Evolutionary conservation across 768 basidiomycete species (phyloP).

Genomic region (Clavulina sp.): DNA sequence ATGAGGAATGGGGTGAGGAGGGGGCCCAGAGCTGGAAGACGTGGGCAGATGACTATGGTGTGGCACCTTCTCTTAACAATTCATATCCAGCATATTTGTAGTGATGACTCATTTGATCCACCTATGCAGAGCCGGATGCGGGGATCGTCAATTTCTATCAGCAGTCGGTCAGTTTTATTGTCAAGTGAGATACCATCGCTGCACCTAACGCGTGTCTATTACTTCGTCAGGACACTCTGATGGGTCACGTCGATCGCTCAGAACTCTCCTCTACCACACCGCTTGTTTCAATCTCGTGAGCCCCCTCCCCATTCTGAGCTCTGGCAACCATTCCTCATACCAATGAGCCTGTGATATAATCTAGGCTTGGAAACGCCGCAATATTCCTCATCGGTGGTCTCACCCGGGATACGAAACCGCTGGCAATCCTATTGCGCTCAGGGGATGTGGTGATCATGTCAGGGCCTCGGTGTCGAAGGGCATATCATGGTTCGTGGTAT

Average conservation of each 20-base stretch:
- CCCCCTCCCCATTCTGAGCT: constrained; percentile 1
- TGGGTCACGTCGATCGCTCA: constrained; percentile 95
- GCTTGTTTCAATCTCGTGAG: constrained; percentile 84
- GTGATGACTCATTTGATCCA: background rate
- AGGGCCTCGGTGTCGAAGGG: constrained; percentile 63
- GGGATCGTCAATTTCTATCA: constrained; percentile 97
- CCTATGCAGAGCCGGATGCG: constrained; percentile 64
- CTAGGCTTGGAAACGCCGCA: constrained; percentile 72
- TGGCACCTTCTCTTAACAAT: constrained; percentile 3
- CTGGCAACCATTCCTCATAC: background rate
- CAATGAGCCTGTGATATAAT: background rate
- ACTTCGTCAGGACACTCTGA: constrained; percentile 55
- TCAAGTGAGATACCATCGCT: constrained; percentile 30
- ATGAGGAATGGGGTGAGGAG: constrained; percentile 33
- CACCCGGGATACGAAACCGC: constrained; percentile 58
- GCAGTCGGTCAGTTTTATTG: too few species aligned
- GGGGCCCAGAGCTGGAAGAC: constrained; percentile 41
- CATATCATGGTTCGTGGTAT: constrained; percentile 66
- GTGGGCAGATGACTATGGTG: constrained; percentile 73
- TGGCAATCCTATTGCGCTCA: constrained; percentile 71
- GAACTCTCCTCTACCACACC: constrained; percentile 87
- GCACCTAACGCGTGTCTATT: background rate
- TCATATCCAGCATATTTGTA: background rate
- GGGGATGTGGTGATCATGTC: constrained; percentile 92
- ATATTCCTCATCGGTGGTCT: constrained; percentile 79